These are phyloP conservation scores for Wickerhamiella dianesei DNA, from an alignment of 805 yeast genomes.

Conservation along the genomic window DNA sequence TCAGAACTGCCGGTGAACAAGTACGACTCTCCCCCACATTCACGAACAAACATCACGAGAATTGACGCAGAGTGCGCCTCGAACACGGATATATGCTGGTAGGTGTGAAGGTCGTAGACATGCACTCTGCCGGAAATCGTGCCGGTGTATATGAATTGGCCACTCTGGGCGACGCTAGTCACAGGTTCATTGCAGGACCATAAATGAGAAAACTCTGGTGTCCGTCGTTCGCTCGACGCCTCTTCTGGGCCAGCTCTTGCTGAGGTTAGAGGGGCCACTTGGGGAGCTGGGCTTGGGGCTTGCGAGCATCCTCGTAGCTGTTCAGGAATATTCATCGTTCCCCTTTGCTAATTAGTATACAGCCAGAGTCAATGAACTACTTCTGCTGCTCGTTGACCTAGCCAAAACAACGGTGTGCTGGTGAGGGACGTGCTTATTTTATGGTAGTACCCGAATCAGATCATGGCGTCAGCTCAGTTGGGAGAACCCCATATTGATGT, in stretches of 20 bases:
- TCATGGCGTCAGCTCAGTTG: too few species aligned
- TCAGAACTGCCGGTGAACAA: constrained; percentile 84
- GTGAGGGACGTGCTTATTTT: too few species aligned
- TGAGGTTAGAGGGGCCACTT: background rate
- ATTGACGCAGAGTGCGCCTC: constrained; percentile 65
- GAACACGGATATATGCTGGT: constrained; percentile 38
- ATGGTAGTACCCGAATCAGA: too few species aligned
- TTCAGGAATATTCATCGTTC: background rate
- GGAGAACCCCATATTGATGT: too few species aligned
- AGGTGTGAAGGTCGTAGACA: constrained; percentile 54
- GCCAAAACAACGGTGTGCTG: too few species aligned
- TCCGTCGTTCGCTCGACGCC: background rate
- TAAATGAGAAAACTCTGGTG: constrained; percentile 38
- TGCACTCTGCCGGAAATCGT: constrained; percentile 74
- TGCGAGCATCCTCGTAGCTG: background rate
- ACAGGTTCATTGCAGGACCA: constrained; percentile 70
- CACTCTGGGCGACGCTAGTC: constrained; percentile 36
- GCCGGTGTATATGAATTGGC: constrained; percentile 54
- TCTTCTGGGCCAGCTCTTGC: background rate
- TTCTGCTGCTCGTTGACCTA: too few species aligned
- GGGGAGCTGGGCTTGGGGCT: background rate
- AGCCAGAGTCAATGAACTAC: background rate
- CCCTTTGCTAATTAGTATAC: background rate
- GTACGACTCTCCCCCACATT: constrained; percentile 27
- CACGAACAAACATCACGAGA: constrained; percentile 37